Percentiles rank a stretch among this genome's conserved stretches.
phyloP scores from a whole-genome alignment of 768 basidiomycete species.

The Hortiboletus campestris region DNA sequence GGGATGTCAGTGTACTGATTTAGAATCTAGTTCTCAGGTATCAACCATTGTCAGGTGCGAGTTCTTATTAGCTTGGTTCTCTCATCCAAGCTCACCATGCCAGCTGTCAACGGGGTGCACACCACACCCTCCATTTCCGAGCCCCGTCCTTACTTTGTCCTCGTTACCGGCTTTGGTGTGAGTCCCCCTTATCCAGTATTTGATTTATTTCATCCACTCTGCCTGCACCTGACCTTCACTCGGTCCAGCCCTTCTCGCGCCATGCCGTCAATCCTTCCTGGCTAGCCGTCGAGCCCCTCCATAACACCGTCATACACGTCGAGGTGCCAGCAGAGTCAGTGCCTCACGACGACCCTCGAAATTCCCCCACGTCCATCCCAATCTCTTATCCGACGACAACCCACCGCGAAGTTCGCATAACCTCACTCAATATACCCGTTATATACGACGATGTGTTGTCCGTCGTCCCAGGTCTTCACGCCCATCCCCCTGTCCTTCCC shows the following conservation, averaged over 20 bases:
- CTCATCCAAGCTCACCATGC: constrained; percentile 23
- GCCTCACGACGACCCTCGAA: constrained; percentile 14
- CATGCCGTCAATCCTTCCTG: constrained; percentile 67
- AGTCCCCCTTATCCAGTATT: constrained; percentile 32
- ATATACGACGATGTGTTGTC: constrained; percentile 56
- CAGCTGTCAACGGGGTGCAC: constrained; percentile 24
- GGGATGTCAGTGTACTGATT: background rate
- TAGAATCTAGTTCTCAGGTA: constrained; percentile 8
- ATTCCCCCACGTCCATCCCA: background rate
- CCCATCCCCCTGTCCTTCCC: constrained; percentile 52
- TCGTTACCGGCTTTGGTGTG: constrained; percentile 55
- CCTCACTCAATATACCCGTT: constrained; percentile 56
- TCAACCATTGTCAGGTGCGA: too few relatives aligned
- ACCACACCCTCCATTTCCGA: constrained; percentile 17
- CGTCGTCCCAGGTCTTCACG: constrained; percentile 56
- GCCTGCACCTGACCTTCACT: constrained; percentile 17
- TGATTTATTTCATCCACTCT: constrained; percentile 21
- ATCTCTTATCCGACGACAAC: constrained; percentile 8
- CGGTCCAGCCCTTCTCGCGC: constrained; percentile 52
- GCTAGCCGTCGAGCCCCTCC: constrained; percentile 63
- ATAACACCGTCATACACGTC: constrained; percentile 49
- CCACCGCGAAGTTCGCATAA: constrained; percentile 54
- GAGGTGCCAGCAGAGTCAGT: constrained; percentile 33
- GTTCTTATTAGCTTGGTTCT: background rate
- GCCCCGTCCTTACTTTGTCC: constrained; percentile 41